Conservation (phyloP, 305 asterid genomes). For the Fraxinus sp. region DNA sequence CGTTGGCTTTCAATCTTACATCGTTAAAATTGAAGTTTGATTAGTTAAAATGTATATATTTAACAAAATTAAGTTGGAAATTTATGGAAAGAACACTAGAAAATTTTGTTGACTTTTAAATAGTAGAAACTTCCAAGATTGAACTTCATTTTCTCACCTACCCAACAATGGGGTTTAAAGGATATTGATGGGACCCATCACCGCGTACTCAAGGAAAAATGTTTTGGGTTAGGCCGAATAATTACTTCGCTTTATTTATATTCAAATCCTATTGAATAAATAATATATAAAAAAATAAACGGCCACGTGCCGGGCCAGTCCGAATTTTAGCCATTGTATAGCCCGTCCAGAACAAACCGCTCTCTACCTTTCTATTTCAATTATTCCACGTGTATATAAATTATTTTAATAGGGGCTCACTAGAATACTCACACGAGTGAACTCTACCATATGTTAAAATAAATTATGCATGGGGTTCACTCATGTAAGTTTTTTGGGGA, state of each 20-base stretch:
- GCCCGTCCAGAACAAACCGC: background rate
- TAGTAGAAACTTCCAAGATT: background rate
- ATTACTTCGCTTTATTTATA: background rate
- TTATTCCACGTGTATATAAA: too few relatives aligned
- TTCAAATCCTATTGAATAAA: background rate
- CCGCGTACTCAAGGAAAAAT: background rate
- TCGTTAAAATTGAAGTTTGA: background rate
- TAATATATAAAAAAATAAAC: background rate
- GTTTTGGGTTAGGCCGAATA: background rate
- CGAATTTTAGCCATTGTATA: background rate
- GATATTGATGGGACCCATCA: conserved; percentile 3
- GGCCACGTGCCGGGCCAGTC: background rate
- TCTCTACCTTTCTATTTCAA: too few relatives aligned
- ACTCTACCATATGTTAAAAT: too few relatives aligned
- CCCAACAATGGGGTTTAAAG: background rate
- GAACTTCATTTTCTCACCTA: background rate
- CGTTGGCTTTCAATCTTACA: too few relatives aligned
- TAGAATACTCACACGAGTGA: too few relatives aligned
- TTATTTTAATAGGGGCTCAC: too few relatives aligned
- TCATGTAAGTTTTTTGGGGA: too few relatives aligned
- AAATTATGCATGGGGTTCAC: too few relatives aligned
- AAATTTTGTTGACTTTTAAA: background rate
- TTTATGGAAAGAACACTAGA: background rate
- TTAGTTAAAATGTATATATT: too few relatives aligned
- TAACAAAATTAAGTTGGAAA: background rate